Percentiles rank a stretch among this genome's conserved stretches.
Evolutionary conservation across 345 rosid genomes (phyloP).

Genomic region (Hibiscus trionum): DNA sequence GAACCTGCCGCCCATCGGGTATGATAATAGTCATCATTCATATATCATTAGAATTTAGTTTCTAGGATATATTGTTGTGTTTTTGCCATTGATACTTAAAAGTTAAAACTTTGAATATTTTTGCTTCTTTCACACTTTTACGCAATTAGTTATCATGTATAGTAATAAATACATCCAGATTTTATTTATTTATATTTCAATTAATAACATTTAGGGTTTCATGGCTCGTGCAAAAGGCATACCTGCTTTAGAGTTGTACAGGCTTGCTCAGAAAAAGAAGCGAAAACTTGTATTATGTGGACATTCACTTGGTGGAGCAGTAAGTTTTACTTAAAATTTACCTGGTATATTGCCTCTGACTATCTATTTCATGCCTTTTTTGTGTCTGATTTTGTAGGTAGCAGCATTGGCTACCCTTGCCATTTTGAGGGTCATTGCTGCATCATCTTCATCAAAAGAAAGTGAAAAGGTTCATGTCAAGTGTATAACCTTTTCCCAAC

Average conservation of each 20-base stretch:
- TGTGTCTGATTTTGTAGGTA: constrained; percentile 36
- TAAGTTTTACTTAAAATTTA: constrained; percentile 21
- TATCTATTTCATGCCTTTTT: constrained; percentile 2
- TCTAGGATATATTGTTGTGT: background rate
- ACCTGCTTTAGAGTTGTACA: constrained; percentile 92
- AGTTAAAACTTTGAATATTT: background rate
- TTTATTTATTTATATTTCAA: background rate
- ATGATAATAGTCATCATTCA: constrained; percentile 17
- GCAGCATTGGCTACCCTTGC: constrained; percentile 97
- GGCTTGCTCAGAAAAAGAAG: constrained; percentile 93
- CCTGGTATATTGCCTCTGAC: constrained; percentile 1
- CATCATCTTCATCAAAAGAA: constrained; percentile 66
- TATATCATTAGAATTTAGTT: background rate
- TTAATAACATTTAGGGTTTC: constrained; percentile 54
- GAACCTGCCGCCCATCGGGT: constrained; percentile 99
- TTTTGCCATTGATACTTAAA: background rate
- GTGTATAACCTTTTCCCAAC: constrained; percentile 95
- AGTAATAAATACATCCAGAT: background rate
- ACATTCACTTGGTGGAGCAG: constrained; percentile 99
- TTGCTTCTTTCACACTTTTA: background rate
- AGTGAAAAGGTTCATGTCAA: constrained; percentile 63
- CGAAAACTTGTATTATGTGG: constrained; percentile 91
- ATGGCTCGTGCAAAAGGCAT: constrained; percentile 97
- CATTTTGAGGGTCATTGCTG: constrained; percentile 82
- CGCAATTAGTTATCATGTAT: background rate